These are phyloP conservation scores for Nelumbo lutea DNA, from an alignment of 164 flowering plant species.

Conservation along the genomic window DNA sequence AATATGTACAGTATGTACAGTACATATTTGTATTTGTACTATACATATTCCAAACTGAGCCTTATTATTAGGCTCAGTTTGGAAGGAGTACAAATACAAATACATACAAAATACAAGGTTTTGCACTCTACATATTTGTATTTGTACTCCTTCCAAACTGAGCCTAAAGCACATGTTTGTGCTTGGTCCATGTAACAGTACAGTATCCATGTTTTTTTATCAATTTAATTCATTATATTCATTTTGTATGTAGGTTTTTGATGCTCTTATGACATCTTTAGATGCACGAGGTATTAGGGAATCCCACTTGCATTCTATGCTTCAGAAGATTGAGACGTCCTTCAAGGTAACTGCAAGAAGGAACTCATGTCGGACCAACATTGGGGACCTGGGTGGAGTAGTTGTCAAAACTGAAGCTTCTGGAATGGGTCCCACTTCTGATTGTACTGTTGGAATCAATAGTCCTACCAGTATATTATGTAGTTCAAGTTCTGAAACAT, in stretches of 20 bases:
- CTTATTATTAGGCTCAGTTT: no score
- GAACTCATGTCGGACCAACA: constrained; percentile 14
- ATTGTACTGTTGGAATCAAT: constrained; percentile 28
- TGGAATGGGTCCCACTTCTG: constrained; percentile 27
- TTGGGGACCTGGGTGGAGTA: constrained; percentile 10
- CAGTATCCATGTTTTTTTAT: no score
- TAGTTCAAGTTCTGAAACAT: constrained; percentile 29
- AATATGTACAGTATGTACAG: no score
- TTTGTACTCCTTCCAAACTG: no score
- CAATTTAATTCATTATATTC: background rate
- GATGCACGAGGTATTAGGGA: constrained; percentile 87
- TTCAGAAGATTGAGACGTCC: constrained; percentile 57
- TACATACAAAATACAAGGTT: no score
- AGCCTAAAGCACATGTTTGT: no score
- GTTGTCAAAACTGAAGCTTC: constrained; percentile 26
- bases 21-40: no score
- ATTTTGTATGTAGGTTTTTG: constrained; percentile 51
- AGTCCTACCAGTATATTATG: constrained; percentile 44
- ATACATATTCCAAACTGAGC: no score
- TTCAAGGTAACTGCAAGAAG: constrained; percentile 55
- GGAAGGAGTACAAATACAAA: no score
- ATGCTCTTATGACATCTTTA: constrained; percentile 61
- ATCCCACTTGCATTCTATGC: constrained; percentile 67
- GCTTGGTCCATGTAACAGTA: no score
- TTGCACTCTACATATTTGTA: no score